phyloP scores from a whole-genome alignment of 352 stramenopile genomes.

The Globisporangium lucens region DNA sequence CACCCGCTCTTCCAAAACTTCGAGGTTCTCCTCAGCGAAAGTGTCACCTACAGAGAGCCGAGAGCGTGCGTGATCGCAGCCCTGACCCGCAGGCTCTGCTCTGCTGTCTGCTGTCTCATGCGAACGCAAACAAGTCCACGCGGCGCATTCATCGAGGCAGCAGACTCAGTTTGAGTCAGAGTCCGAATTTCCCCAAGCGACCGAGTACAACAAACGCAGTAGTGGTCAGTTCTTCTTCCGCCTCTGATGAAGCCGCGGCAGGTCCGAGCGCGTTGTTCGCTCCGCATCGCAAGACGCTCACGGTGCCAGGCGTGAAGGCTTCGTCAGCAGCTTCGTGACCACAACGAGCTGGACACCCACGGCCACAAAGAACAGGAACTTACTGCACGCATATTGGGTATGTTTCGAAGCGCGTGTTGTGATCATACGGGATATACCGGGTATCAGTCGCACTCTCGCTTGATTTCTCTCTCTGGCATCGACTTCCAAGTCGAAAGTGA shows the following conservation, averaged over 20 bases:
- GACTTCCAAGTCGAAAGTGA: too few species aligned
- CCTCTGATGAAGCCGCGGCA: not conserved
- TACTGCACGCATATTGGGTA: too few species aligned
- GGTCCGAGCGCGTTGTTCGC: not conserved
- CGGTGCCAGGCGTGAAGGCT: not conserved
- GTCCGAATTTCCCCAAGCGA: not conserved
- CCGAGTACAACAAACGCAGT: not conserved
- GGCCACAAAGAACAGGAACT: too few species aligned
- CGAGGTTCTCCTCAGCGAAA: not conserved
- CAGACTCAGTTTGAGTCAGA: not conserved
- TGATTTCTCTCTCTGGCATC: too few species aligned
- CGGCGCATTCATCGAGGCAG: not conserved
- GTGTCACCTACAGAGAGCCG: not conserved
- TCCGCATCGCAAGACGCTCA: not conserved
- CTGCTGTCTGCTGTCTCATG: slow-evolving; percentile 31
- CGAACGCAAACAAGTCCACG: not conserved
- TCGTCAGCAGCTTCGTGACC: not conserved
- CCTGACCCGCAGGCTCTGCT: slow-evolving; percentile 11
- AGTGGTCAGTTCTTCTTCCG: not conserved
- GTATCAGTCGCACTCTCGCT: too few species aligned
- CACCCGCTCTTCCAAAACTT: not conserved
- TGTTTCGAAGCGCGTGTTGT: too few species aligned
- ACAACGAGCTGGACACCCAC: too few species aligned
- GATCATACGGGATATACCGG: too few species aligned
- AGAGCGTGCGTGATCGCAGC: not conserved